Percentiles rank a stretch among this genome's conserved stretches.
Conservation (phyloP, 306 rosid species). For the Rubus parviflorus region DNA sequence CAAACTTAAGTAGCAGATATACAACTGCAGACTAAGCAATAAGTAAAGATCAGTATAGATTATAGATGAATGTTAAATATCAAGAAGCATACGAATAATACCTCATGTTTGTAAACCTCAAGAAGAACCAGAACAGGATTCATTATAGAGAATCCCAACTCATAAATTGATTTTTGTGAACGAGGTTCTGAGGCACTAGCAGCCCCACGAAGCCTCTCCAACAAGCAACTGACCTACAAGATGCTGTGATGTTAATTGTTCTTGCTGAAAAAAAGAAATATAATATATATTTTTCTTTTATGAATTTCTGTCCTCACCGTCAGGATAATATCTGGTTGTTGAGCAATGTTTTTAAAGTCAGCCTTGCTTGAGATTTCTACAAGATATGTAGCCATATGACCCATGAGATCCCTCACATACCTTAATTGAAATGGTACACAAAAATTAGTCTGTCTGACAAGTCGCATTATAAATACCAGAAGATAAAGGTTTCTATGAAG, state of each 20-base stretch:
- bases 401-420: slow-evolving; percentile 78
- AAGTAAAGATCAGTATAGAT: slow-evolving; percentile 31
- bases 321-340: slow-evolving; percentile 74
- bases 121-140: slow-evolving; percentile 69
- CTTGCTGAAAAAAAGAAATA: not conserved
- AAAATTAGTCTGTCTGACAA: slow-evolving; percentile 12
- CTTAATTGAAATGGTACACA: slow-evolving; percentile 34
- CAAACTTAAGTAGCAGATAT: slow-evolving; percentile 88
- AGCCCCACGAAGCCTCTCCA: slow-evolving; percentile 95
- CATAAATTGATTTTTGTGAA: slow-evolving; percentile 82
- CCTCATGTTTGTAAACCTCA: slow-evolving; percentile 92
- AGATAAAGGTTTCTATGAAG: slow-evolving; percentile 1
- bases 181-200: slow-evolving; percentile 92
- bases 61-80: slow-evolving; percentile 7
- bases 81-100: slow-evolving; percentile 25
- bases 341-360: slow-evolving; percentile 71
- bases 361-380: slow-evolving; percentile 67
- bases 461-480: slow-evolving; percentile 10
- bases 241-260: slow-evolving; percentile 26
- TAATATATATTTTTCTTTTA: not conserved
- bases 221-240: slow-evolving; percentile 86
- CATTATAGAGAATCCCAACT: slow-evolving; percentile 80
- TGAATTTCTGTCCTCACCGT: slow-evolving; percentile 48
- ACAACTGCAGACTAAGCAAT: slow-evolving; percentile 86
- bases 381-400: slow-evolving; percentile 66